Percentiles rank a stretch among this genome's conserved stretches.
Evolutionary conservation across 73 alveolate genomes (phyloP).

Genomic region (Loxodes magnus): DNA sequence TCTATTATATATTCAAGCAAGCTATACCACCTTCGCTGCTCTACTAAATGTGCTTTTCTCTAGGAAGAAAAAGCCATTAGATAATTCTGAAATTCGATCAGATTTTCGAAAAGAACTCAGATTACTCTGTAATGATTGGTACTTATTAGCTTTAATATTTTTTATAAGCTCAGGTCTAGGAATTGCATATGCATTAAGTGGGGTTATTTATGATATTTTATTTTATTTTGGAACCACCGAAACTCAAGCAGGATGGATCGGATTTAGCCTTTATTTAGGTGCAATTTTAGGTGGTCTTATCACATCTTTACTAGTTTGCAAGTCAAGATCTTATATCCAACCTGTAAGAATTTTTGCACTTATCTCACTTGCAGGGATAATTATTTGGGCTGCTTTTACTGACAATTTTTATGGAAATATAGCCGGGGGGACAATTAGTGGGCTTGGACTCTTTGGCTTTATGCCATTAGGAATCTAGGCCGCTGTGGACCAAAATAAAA

Average conservation of each 20-base stretch:
- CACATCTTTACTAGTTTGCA: neutral
- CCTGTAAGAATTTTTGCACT: neutral
- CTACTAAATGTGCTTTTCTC: neutral
- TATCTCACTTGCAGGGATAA: neutral
- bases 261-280: neutral
- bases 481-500: neutral
- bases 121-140: neutral
- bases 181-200: slow-evolving; percentile 4
- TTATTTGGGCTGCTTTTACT: neutral
- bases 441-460: neutral
- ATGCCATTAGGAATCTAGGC: slow-evolving; percentile 9
- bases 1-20: neutral
- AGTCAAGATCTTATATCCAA: neutral
- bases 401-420: neutral
- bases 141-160: neutral
- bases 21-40: neutral
- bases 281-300: slow-evolving; percentile 1
- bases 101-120: slow-evolving; percentile 5
- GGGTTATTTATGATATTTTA: slow-evolving; percentile 3
- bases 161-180: neutral
- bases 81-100: neutral
- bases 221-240: neutral
- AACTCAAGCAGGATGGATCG: neutral
- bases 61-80: neutral
- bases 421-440: neutral